Evolutionary conservation across 2,329 filamentous ascomycete genomes (phyloP).

Genomic region (Arachnopeziza araneosa): DNA sequence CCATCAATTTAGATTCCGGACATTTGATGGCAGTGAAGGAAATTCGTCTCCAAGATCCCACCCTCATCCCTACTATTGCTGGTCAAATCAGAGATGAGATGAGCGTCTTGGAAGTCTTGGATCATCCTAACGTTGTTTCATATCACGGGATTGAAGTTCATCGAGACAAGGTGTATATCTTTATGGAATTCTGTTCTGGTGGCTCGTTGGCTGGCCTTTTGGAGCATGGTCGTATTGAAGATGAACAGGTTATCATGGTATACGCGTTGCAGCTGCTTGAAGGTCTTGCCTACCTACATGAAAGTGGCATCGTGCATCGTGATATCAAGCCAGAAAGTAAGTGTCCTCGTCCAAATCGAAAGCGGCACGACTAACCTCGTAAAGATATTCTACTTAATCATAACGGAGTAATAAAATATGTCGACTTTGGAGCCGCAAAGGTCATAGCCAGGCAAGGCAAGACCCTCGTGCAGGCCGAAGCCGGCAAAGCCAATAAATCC

Average conservation of each 20-base stretch:
- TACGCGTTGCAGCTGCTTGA: slow-evolving; percentile 92
- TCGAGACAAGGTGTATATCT: slow-evolving; percentile 98
- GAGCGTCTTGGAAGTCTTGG: slow-evolving; percentile 88
- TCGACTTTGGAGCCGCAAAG: slow-evolving; percentile 96
- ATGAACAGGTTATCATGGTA: slow-evolving; percentile 95
- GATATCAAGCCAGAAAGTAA: slow-evolving; percentile 97
- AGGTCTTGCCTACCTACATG: slow-evolving; percentile 88
- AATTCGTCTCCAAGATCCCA: slow-evolving; percentile 92
- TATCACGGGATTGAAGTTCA: slow-evolving; percentile 99
- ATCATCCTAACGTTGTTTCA: slow-evolving; percentile 95
- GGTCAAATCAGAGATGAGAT: slow-evolving; percentile 95
- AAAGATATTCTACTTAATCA: slow-evolving; percentile 93
- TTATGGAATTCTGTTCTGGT: slow-evolving; percentile 98
- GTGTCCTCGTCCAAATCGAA: slow-evolving; percentile 31
- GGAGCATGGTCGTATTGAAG: slow-evolving; percentile 94
- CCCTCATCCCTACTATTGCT: slow-evolving; percentile 89
- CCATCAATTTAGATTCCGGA: slow-evolving; percentile 93
- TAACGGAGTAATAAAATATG: slow-evolving; percentile 97
- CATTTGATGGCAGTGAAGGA: slow-evolving; percentile 99
- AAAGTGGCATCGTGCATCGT: slow-evolving; percentile 86
- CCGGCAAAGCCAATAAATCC: slow-evolving; percentile 67
- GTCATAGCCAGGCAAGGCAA: slow-evolving; percentile 92
- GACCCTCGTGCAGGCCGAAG: slow-evolving; percentile 62
- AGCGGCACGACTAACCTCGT: slow-evolving; percentile 11
- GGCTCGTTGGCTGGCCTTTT: slow-evolving; percentile 84